Base-by-base conservation (phyloP, 805 yeast genomes). In the Yamadazyma takamatsuzukensis region DNA sequence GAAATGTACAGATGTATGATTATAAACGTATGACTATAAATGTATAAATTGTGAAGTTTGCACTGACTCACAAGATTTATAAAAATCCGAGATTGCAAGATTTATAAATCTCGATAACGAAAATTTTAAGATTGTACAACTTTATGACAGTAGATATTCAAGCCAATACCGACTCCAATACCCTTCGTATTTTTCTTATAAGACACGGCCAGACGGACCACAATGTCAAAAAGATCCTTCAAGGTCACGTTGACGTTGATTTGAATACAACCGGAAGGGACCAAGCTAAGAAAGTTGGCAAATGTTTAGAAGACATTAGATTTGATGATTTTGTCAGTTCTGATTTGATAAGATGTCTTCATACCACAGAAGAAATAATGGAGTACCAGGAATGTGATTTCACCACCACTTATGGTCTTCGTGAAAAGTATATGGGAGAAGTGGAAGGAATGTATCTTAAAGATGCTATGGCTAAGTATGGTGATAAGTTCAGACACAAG, bases 201-300 rank as follows among this genome's bases (percentile, higher is more conserved):
- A 74, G 96, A 48, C 96, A 86, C 47, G 96, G 95, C 1, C 93
- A 83, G 53, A 86, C 96, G 0, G 78, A 78, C 36, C 79, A 80
- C 55, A 86, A 86, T 51, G 67, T 69, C 23, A 51, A 70, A 33
- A 80, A 77, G 56, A 80, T 82, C 30, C 56, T 86, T 23, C 96
- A 86, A 56, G 96, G 96, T 1, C 95, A 86, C 49, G 48, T 65
- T 27, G 81, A 86, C 49, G 74, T 78, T 4, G 70, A 75, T 13
- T 50, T 87, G 34, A 85, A 85, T 48, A 70, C 59, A 0, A 66
- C 62, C 3, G 95, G 96, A 0, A 35, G 49, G 2, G 44, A 59
- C 3, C 95, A 86, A 52, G 87, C 89, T 2, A 45, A 45, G 18
- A 49, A 60, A 29, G 67, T 80, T 12, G 93, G 83, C 21, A 35